phyloP scores from a whole-genome alignment of 495 filamentous ascomycete genomes.

The Lepidopterella palustris region DNA sequence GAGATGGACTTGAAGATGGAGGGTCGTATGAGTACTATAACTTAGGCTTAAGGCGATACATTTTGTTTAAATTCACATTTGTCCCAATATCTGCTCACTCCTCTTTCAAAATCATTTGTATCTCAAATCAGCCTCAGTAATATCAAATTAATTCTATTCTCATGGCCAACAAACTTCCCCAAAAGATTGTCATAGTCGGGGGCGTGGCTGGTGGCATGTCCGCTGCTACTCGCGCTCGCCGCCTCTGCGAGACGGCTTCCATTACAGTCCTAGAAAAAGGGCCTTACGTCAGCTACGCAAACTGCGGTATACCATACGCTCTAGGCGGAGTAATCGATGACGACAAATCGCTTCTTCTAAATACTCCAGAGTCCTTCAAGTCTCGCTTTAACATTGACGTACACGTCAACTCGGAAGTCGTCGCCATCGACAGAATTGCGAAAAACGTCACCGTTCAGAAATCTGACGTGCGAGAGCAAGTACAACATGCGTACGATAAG shows the following conservation, averaged over 20 bases:
- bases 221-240: conserved; percentile 30
- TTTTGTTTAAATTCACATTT: too few relatives aligned
- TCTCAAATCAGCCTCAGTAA: too few relatives aligned
- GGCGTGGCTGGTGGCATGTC: conserved; percentile 38
- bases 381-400: conserved; percentile 31
- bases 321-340: conserved; percentile 29
- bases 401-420: conserved; percentile 22
- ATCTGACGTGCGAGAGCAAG: conserved; percentile 9
- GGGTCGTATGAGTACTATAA: too few relatives aligned
- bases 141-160: too few relatives aligned
- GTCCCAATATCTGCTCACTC: too few relatives aligned
- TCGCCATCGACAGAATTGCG: conserved; percentile 4
- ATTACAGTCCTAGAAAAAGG: conserved; percentile 38
- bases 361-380: conserved; percentile 27
- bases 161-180: too few relatives aligned
- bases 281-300: conserved; percentile 34
- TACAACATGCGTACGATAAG: conserved; percentile 25
- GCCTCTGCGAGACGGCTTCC: conserved; percentile 29
- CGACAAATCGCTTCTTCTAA: conserved; percentile 24
- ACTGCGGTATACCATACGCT: conserved; percentile 37
- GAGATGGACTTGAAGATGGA: too few relatives aligned
- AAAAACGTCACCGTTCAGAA: neutral
- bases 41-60: too few relatives aligned
- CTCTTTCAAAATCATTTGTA: too few relatives aligned
- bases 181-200: conserved; percentile 27